phyloP scores from a whole-genome alignment of 2,329 filamentous ascomycete species.

The Colletotrichum zoysiae region DNA sequence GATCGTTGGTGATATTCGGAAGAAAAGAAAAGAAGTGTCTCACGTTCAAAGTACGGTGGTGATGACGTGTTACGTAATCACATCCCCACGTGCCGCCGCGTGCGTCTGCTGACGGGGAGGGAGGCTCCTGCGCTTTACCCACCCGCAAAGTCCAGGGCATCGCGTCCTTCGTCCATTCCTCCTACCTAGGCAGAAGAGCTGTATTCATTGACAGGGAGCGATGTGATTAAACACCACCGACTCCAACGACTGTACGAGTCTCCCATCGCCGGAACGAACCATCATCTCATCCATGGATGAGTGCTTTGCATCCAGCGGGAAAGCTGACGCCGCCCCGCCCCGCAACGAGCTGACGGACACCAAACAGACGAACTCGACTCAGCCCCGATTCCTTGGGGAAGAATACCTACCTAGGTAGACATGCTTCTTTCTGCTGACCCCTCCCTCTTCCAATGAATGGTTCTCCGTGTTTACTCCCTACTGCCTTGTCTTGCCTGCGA shows the following conservation, averaged over 20 bases:
- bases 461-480: background rate
- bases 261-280: background rate
- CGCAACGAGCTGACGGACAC: constrained; percentile 4
- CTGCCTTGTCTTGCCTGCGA: background rate
- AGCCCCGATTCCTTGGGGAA: background rate
- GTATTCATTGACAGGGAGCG: too few species aligned
- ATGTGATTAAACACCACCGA: background rate
- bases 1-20: too few species aligned
- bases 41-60: background rate
- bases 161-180: background rate
- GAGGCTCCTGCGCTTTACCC: background rate
- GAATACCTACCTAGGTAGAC: too few species aligned
- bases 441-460: background rate
- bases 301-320: constrained; percentile 11
- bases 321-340: constrained; percentile 28
- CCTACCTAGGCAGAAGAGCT: background rate
- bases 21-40: background rate
- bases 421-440: constrained; percentile 15
- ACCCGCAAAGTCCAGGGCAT: background rate
- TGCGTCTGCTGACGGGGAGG: background rate
- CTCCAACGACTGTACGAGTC: background rate
- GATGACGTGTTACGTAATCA: background rate
- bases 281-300: background rate
- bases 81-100: background rate
- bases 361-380: background rate